phyloP scores from a whole-genome alignment of 148 eudicot species.

The Chenopodium quinoa region DNA sequence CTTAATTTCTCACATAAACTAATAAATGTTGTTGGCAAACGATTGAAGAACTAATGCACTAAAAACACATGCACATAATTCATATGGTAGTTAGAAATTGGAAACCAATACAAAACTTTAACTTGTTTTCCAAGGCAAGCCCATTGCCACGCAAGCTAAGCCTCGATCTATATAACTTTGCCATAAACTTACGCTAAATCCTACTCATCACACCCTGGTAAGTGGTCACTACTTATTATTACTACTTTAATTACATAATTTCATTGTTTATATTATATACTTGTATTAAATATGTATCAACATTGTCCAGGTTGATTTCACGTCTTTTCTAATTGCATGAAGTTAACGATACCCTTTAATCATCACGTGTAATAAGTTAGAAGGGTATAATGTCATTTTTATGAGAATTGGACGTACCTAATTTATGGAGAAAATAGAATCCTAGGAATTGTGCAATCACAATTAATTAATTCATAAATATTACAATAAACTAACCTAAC shows the following conservation, averaged over 20 bases:
- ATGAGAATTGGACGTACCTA: too few species aligned
- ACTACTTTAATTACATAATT: not conserved
- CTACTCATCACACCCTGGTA: not conserved
- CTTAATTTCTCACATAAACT: too few species aligned
- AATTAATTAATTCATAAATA: too few species aligned
- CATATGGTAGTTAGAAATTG: not conserved
- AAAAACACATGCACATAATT: not conserved
- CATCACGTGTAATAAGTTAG: not conserved
- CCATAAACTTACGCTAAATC: conserved; percentile 24
- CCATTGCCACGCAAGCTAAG: conserved; percentile 4
- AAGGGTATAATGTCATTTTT: not conserved
- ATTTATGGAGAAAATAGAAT: too few species aligned
- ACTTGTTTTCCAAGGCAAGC: conserved; percentile 16
- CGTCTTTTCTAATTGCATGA: not conserved
- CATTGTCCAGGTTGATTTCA: not conserved
- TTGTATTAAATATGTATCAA: too few species aligned
- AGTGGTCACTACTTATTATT: not conserved
- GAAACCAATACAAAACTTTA: not conserved
- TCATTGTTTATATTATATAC: too few species aligned
- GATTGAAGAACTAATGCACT: not conserved
- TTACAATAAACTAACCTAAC: not conserved
- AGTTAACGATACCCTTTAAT: not conserved
- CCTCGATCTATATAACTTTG: conserved; percentile 1
- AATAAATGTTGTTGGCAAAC: not conserved
- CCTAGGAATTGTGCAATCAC: too few species aligned